Percentiles rank a stretch among this genome's conserved stretches.
Conservation (phyloP, 2,329 filamentous ascomycete genomes). For the Septoria linicola region DNA sequence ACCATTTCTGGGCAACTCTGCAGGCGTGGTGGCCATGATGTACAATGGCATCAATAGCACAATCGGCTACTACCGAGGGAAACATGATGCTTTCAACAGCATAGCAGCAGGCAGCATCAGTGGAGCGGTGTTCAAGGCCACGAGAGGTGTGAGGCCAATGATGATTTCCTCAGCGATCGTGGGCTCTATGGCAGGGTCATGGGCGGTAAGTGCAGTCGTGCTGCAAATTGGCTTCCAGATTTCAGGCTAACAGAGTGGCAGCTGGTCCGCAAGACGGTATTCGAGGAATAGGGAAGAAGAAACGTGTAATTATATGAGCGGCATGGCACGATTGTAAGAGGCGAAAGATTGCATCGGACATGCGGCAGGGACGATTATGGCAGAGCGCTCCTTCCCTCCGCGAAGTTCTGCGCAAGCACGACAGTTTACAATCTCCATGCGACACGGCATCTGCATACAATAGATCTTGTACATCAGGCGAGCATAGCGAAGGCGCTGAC, state of each 20-base stretch:
- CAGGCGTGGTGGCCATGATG: slow-evolving; percentile 89
- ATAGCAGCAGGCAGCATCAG: slow-evolving; percentile 81
- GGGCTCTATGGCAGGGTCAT: slow-evolving; percentile 76
- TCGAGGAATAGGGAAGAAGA: slow-evolving; percentile 21
- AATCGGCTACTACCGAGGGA: slow-evolving; percentile 74
- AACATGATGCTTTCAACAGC: slow-evolving; percentile 88
- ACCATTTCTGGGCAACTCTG: slow-evolving; percentile 93
- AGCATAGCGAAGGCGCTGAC: slow-evolving; percentile 15
- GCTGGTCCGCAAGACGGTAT: slow-evolving; percentile 29
- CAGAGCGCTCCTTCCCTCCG: slow-evolving; percentile 12
- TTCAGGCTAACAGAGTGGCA: slow-evolving; percentile 13
- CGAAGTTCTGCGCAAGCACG: neutral
- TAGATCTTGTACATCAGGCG: slow-evolving; percentile 14
- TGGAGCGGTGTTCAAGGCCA: slow-evolving; percentile 96
- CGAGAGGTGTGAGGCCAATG: slow-evolving; percentile 85
- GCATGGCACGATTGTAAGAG: neutral
- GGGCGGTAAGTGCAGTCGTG: slow-evolving; percentile 71
- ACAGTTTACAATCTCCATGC: neutral
- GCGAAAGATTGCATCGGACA: slow-evolving; percentile 6
- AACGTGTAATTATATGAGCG: slow-evolving; percentile 6
- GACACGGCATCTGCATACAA: slow-evolving; percentile 6
- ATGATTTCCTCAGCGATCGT: slow-evolving; percentile 90
- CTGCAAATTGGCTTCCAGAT: neutral
- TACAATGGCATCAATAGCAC: slow-evolving; percentile 92
- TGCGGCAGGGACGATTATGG: slow-evolving; percentile 7